These are phyloP conservation scores for Euphorbia tirucalli DNA, from an alignment of 345 rosid species.

Conservation along the genomic window DNA sequence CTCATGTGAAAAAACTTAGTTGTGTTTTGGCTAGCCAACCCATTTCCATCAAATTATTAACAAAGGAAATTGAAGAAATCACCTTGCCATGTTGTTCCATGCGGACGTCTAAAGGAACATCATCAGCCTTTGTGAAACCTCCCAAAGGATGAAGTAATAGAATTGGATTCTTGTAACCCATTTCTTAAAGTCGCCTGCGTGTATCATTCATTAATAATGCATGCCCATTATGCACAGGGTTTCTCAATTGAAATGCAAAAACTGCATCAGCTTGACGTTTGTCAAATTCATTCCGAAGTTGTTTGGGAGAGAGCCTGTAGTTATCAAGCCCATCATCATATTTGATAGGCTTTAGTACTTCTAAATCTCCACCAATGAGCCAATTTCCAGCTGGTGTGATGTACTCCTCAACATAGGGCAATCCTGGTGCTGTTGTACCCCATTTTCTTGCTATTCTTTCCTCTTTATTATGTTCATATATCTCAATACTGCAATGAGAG, in stretches of 20 bases:
- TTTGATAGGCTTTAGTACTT: constrained; percentile 71
- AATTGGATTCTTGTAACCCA: constrained; percentile 92
- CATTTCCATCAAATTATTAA: not conserved
- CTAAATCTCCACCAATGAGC: constrained; percentile 91
- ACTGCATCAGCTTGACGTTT: constrained; percentile 91
- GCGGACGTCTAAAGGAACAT: constrained; percentile 90
- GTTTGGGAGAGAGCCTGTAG: constrained; percentile 82
- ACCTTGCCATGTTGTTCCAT: constrained; percentile 98
- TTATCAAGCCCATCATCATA: constrained; percentile 97
- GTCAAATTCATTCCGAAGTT: constrained; percentile 78
- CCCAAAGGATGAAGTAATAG: constrained; percentile 93
- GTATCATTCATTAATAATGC: constrained; percentile 95
- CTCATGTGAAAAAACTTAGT: not conserved
- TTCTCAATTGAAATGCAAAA: constrained; percentile 91
- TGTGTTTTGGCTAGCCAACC: not conserved
- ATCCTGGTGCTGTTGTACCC: constrained; percentile 88
- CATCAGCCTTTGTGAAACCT: constrained; percentile 92
- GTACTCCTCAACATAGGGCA: constrained; percentile 85
- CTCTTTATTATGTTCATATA: constrained; percentile 89
- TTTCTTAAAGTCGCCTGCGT: constrained; percentile 64
- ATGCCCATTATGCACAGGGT: constrained; percentile 96
- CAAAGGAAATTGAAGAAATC: constrained; percentile 1
- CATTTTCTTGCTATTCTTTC: constrained; percentile 91
- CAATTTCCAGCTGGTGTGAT: constrained; percentile 81
- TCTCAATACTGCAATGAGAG: constrained; percentile 76